Evolutionary conservation across 1,284 basidiomycete genomes (phyloP), one percentile per base, ranked within the genome.

Genomic region (Sporisorium reilianum): DNA sequence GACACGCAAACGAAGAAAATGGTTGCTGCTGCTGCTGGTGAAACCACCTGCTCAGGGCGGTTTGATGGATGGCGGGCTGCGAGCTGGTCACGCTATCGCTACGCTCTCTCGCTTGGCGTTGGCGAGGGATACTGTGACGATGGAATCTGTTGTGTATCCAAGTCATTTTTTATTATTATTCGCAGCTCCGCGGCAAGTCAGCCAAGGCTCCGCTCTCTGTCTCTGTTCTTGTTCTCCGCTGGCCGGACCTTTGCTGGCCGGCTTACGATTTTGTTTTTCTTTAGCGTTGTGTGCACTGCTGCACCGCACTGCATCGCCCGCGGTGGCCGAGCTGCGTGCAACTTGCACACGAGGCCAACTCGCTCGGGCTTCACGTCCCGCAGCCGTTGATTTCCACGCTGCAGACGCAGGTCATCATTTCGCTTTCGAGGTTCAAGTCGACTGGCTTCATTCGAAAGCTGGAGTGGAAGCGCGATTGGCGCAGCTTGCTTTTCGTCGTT

Each of bases 231-330:
- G 7, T 36, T 36, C n/a, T n/a, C n/a, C n/a, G n/a, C n/a, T n/a
- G n/a, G n/a, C n/a, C 34, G 30, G 30, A 12, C 9, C 32, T 34
- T 12, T 12, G 32, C 32, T 34, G 32, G 32, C 32, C 32, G 32
- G 32, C 18, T n/a, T n/a, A n/a, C n/a, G n/a, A n/a, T n/a, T n/a
- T n/a, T n/a, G n/a, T n/a, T n/a, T n/a, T n/a, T n/a, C n/a, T n/a
- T n/a, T n/a, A n/a, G n/a, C n/a, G n/a, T n/a, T n/a, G n/a, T n/a
- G n/a, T n/a, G n/a, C n/a, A n/a, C n/a, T n/a, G n/a, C 8, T 16
- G 11, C 25, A 28, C 26, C 30, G 46, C 28, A 48, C 46, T 26
- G 45, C 45, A 48, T 26, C 45, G 45, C 45, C 45, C 45, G 45
- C 45, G 20, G 26, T 30, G 45, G 18, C 45, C 46, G 46, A 48